Base-by-base conservation (phyloP, 2,329 filamentous ascomycete species). In the Claviceps fusiformis region DNA sequence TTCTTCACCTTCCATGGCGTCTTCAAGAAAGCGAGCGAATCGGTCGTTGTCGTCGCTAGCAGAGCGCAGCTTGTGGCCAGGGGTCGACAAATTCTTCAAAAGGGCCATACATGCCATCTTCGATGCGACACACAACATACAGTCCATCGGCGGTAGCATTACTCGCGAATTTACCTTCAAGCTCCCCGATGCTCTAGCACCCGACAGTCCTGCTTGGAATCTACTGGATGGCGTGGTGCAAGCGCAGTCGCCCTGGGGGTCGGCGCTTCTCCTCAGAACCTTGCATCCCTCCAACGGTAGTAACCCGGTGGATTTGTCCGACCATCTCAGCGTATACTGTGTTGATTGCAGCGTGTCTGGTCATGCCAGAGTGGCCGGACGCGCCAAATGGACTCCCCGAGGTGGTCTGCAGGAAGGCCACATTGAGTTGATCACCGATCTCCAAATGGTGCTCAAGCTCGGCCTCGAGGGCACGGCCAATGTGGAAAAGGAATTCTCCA, bases 381-480 rank as follows among this genome's bases (percentile, higher is more conserved):
- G 43, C 13, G 56, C 56, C 5, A 51, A 13, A 52, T 57, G 56
- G 56, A 54, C 56, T 3, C 50, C 50, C 8, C 5, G 35, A 11
- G 10, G 19, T 2, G 64, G 63, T 9, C 44, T 68, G 9, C 54
- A 62, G 46, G 59, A 64, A 33, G 62, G 64, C 1, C 53, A 55
- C 11, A 59, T 61, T 8, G 52, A 55, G 41, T 2, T 57, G 37
- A 43, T 27, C 1, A 35, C 47, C 2, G 10, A 19, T 49, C 27
- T 49, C 13, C 11, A 48, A 15, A 7, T 48, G 3, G 31, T 17
- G 8, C 7, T 49, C 17, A 64, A 67, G 51, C 52, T 68, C 2
- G 68, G 68, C 24, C 57, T 70, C 39, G 62, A 67, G 33, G 67
- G 66, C 6, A 50, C 61, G 46, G 53, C 63, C 13, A 57, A 27